Conservation (phyloP, 768 basidiomycete genomes). For the Pleurotus giganteus region DNA sequence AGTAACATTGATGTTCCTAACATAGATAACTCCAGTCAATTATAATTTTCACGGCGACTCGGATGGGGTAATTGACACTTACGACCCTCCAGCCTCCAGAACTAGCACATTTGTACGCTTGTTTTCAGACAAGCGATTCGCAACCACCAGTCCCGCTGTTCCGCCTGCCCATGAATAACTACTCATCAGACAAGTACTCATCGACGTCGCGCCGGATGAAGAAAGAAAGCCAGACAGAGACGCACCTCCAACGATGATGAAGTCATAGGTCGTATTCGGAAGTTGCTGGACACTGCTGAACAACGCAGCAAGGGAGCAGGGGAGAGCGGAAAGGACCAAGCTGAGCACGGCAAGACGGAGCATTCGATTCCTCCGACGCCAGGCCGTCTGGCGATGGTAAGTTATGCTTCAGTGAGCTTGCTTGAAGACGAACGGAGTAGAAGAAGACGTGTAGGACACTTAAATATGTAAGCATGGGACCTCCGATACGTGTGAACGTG, state of each 20-base stretch:
- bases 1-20: constrained; percentile 1
- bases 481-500: background rate
- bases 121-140: constrained; percentile 8
- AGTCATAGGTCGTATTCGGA: constrained; percentile 7
- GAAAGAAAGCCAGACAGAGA: background rate
- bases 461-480: background rate
- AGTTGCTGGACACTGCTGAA: background rate
- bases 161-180: constrained; percentile 6
- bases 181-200: constrained; percentile 7
- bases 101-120: background rate
- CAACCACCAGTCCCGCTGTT: constrained; percentile 7
- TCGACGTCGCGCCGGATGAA: background rate
- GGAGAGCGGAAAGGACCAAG: background rate
- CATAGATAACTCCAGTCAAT: background rate
- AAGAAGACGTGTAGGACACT: background rate
- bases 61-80: background rate
- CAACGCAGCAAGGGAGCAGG: background rate
- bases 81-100: constrained; percentile 10
- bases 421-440: background rate
- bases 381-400: no score
- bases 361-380: background rate
- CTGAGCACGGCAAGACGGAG: background rate
- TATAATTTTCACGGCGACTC: background rate
- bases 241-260: constrained; percentile 12
- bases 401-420: no score